Conservation (phyloP, 2,329 filamentous ascomycete species). For the Fusarium humuli region DNA sequence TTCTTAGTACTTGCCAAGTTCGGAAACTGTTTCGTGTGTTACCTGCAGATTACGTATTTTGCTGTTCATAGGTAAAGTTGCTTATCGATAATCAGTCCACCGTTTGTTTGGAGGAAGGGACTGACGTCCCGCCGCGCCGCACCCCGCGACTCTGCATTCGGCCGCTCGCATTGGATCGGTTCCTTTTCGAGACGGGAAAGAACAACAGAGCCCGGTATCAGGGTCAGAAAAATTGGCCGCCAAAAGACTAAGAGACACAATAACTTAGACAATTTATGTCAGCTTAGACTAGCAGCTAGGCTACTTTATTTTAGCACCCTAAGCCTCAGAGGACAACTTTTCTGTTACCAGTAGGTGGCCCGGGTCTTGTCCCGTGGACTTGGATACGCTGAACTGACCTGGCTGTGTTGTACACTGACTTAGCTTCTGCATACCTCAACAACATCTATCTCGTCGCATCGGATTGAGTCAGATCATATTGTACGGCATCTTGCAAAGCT, state of each 20-base stretch:
- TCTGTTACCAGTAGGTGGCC: background rate
- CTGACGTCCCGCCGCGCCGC: conserved; percentile 19
- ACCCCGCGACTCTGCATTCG: conserved; percentile 35
- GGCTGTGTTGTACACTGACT: conserved; percentile 1
- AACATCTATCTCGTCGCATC: conserved; percentile 10
- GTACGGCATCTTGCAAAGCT: background rate
- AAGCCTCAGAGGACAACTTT: background rate
- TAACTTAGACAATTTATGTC: background rate
- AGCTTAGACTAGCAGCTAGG: background rate
- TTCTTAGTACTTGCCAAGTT: background rate
- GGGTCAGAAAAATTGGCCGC: background rate
- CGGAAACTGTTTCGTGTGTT: background rate
- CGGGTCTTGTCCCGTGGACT: background rate
- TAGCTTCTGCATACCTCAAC: conserved; percentile 14
- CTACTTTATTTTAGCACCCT: background rate
- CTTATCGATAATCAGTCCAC: conserved; percentile 37
- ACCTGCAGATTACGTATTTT: background rate
- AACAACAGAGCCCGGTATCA: conserved; percentile 3
- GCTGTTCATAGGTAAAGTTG: background rate
- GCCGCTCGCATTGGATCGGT: conserved; percentile 17
- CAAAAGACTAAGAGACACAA: background rate
- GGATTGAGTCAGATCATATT: conserved; percentile 3
- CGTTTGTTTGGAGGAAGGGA: background rate
- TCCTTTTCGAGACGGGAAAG: conserved; percentile 13
- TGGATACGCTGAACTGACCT: background rate